Evolutionary conservation across 495 filamentous ascomycete genomes (phyloP), one percentile per base, ranked within the genome.

Genomic region (Penicillium coprophilum): DNA sequence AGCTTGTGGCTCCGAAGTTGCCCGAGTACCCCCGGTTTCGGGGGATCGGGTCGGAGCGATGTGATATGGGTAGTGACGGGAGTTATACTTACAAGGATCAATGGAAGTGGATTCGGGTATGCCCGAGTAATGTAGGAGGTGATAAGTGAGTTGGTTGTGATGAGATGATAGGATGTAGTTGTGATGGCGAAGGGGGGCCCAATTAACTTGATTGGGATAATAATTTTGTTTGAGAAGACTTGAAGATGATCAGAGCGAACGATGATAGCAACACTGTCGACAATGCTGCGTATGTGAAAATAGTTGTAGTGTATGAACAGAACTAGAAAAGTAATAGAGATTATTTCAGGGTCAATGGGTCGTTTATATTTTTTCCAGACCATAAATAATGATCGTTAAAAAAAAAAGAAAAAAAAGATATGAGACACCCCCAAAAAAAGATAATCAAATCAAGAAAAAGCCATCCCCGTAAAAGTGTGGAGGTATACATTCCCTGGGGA

Each of bases 21-120:
- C 62, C 62, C 62, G 62, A 65, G 36, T 13, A 27, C 31, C 50
- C 50, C 52, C 52, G 34, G 27, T 13, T 19, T 57, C 52, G 59
- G 59, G 21, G 49, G 46, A 57, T 59, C 60, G 62, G 53, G 45
- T 43, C 27, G 45, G 56, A 55, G 39, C 40, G 40, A 56, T 36
- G 50, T 54, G 59, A 57, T 56, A 56, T 57, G 56, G 61, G 19
- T 38, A 30, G 17, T 23, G n/a, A 45, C 24, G 44, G 40, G 17
- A 34, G 15, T 39, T 48, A 10, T 19, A 65, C 62, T 62, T 50
- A 65, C 62, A 50, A 56, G 53, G 38, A 38, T 45, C 20, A 27
- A 46, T 7, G 36, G 30, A 45, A 54, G 17, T 23, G 27, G 21
- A 8, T n/a, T 40, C 48, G 15, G 48, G 15, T 51, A 17, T 38